These are phyloP conservation scores for Lablab purpureus DNA, from an alignment of 306 rosid genomes.

Conservation along the genomic window DNA sequence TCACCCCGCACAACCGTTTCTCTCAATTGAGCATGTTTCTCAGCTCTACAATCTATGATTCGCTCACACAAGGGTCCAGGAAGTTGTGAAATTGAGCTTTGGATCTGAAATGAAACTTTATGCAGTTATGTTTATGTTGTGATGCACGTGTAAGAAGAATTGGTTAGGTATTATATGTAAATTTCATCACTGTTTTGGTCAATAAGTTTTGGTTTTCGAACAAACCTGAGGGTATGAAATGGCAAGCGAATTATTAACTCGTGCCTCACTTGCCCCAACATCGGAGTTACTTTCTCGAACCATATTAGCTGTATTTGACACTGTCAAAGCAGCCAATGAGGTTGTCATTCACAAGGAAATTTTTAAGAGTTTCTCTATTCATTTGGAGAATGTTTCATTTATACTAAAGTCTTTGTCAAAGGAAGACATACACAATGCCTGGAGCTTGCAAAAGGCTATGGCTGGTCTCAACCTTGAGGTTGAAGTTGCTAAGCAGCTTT, in stretches of 20 bases:
- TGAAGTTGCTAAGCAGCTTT: constrained; percentile 54
- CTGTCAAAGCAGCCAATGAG: constrained; percentile 53
- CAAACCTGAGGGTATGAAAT: constrained; percentile 42
- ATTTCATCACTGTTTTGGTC: constrained; percentile 30
- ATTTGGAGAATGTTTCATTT: constrained; percentile 53
- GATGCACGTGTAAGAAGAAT: not conserved
- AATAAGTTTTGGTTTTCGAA: constrained; percentile 41
- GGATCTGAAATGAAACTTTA: constrained; percentile 9
- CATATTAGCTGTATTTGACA: constrained; percentile 44
- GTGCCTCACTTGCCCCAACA: constrained; percentile 43
- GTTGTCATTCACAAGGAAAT: constrained; percentile 60
- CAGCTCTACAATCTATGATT: constrained; percentile 26
- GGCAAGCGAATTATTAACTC: constrained; percentile 47
- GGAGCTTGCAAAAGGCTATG: constrained; percentile 52
- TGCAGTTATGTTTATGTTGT: not conserved
- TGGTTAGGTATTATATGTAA: not conserved
- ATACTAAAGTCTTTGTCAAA: constrained; percentile 52
- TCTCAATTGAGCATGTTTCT: constrained; percentile 4
- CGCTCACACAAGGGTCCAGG: not conserved
- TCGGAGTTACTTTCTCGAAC: constrained; percentile 58
- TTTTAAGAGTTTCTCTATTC: constrained; percentile 50
- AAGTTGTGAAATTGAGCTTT: not conserved
- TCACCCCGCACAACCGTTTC: not conserved
- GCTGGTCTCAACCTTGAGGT: constrained; percentile 56
- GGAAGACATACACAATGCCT: constrained; percentile 37